These are phyloP conservation scores for Suillus subaureus DNA, from an alignment of 768 basidiomycete species.

Conservation along the genomic window DNA sequence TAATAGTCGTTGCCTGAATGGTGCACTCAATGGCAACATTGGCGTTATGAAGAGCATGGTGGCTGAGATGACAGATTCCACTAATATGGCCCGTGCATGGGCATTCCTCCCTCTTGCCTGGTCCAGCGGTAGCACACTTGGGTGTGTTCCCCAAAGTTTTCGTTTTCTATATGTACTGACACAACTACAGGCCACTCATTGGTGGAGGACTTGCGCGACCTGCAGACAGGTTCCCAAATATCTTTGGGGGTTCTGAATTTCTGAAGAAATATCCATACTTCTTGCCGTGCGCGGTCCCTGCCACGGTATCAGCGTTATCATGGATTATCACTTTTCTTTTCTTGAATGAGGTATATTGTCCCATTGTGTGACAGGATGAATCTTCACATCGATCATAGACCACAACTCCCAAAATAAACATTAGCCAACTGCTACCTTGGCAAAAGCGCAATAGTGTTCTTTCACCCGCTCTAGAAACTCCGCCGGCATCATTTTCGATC, in stretches of 20 bases:
- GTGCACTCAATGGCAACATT: slow-evolving; percentile 58
- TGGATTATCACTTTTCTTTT: slow-evolving; percentile 52
- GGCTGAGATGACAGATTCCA: slow-evolving; percentile 43
- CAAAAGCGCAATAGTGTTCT: background rate
- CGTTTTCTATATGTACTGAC: slow-evolving; percentile 9
- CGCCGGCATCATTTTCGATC: background rate
- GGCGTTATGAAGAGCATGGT: slow-evolving; percentile 51
- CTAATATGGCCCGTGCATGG: slow-evolving; percentile 44
- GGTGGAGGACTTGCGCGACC: slow-evolving; percentile 69
- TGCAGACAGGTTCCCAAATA: slow-evolving; percentile 60
- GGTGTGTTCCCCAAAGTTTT: slow-evolving; percentile 33
- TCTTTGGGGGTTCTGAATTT: slow-evolving; percentile 59
- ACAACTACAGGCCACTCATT: slow-evolving; percentile 56
- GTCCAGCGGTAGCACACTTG: slow-evolving; percentile 43
- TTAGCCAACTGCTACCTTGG: background rate
- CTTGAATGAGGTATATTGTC: slow-evolving; percentile 51
- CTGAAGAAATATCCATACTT: slow-evolving; percentile 73
- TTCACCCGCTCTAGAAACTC: background rate
- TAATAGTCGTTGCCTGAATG: slow-evolving; percentile 45
- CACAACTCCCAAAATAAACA: background rate
- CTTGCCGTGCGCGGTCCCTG: slow-evolving; percentile 66
- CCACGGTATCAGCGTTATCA: slow-evolving; percentile 52
- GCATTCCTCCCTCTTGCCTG: slow-evolving; percentile 58
- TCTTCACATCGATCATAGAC: background rate
- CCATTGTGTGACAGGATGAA: background rate